These are phyloP conservation scores for Podospora anserina DNA, from an alignment of 495 filamentous ascomycete species.

Conservation along the genomic window DNA sequence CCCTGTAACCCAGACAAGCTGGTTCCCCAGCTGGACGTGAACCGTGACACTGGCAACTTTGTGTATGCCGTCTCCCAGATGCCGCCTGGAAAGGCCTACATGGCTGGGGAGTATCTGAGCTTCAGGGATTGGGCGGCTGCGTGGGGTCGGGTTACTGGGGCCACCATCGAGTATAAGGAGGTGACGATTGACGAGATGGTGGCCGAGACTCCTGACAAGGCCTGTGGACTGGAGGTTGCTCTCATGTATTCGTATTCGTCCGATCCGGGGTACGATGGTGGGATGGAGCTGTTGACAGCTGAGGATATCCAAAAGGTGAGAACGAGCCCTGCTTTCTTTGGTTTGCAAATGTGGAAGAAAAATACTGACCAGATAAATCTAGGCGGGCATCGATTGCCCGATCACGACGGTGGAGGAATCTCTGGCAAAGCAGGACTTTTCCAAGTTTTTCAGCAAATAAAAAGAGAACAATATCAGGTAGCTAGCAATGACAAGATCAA, in stretches of 20 bases:
- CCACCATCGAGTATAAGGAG: conserved; percentile 32
- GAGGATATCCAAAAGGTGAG: conserved; percentile 42
- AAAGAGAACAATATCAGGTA: not conserved
- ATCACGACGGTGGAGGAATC: conserved; percentile 34
- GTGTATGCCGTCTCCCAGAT: conserved; percentile 43
- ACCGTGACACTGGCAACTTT: conserved; percentile 41
- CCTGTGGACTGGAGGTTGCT: conserved; percentile 36
- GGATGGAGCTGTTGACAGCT: conserved; percentile 36
- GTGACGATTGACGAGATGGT: conserved; percentile 39
- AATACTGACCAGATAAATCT: not conserved
- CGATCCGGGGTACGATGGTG: conserved; percentile 42
- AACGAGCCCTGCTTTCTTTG: not conserved
- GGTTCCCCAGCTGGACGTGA: conserved; percentile 41
- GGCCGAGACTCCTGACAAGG: conserved; percentile 27
- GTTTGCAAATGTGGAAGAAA: not conserved
- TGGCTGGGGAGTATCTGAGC: conserved; percentile 37
- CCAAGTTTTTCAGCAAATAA: conserved; percentile 19
- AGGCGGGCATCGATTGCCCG: conserved; percentile 37
- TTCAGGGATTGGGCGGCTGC: conserved; percentile 35
- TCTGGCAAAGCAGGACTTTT: conserved; percentile 29
- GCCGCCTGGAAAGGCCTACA: conserved; percentile 42
- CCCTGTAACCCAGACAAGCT: conserved; percentile 27
- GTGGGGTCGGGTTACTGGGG: conserved; percentile 33
- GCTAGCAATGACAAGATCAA: not conserved
- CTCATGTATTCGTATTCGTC: conserved; percentile 40